phyloP scores from a whole-genome alignment of 1,139 yeast species.

The Taiozyma onychis region DNA sequence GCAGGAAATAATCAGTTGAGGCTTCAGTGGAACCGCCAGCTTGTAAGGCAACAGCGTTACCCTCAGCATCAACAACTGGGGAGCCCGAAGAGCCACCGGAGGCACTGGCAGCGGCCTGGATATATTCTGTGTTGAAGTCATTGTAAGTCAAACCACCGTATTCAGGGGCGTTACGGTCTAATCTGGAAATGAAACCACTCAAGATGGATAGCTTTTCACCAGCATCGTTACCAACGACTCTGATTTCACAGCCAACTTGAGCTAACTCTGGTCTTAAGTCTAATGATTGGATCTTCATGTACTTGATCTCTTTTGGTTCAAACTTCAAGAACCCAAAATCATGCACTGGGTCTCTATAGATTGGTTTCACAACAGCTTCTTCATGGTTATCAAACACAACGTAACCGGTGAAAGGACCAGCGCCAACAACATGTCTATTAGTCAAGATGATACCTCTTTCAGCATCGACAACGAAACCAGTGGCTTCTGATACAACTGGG shows the following conservation, averaged over 20 bases:
- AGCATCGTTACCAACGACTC: constrained; percentile 95
- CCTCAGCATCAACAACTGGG: constrained; percentile 85
- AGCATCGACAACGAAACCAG: constrained; percentile 93
- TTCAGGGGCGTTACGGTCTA: constrained; percentile 93
- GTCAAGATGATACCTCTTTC: constrained; percentile 78
- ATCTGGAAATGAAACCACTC: constrained; percentile 83
- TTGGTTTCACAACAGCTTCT: constrained; percentile 81
- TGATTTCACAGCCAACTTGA: constrained; percentile 81
- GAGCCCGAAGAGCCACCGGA: constrained; percentile 96
- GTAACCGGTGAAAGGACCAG: constrained; percentile 89
- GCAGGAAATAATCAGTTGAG: constrained; percentile 88
- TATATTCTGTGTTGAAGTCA: constrained; percentile 93
- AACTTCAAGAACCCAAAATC: constrained; percentile 80
- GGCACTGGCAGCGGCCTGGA: constrained; percentile 95
- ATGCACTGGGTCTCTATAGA: constrained; percentile 80
- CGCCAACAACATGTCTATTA: constrained; percentile 91
- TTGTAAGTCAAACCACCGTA: constrained; percentile 87
- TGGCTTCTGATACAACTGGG: constrained; percentile 81
- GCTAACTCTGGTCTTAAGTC: constrained; percentile 78
- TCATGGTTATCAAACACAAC: constrained; percentile 94
- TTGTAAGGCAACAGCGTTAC: constrained; percentile 84
- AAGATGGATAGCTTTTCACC: constrained; percentile 89
- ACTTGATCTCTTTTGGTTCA: constrained; percentile 64
- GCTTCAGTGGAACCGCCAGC: constrained; percentile 94
- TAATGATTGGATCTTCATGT: constrained; percentile 64